Conservation (phyloP, 345 rosid species). For the Eucalyptus curtisii region DNA sequence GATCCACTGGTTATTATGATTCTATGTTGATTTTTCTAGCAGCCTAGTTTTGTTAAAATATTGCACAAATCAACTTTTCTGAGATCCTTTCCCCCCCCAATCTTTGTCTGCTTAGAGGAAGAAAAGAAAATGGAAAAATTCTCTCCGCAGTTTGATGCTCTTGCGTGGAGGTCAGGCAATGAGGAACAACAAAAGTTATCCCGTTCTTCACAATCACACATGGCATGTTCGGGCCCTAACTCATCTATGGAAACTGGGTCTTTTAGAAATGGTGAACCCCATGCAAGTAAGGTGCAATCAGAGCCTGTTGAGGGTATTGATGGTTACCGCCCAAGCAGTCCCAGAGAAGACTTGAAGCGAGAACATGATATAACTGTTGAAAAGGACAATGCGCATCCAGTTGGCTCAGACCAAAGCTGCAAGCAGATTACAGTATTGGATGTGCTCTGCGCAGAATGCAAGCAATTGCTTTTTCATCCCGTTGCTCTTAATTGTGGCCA, state of each 20-base stretch:
- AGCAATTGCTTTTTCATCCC: slow-evolving; percentile 46
- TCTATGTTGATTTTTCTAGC: neutral
- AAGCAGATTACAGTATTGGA: slow-evolving; percentile 31
- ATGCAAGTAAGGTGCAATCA: neutral
- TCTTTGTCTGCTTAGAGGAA: slow-evolving; percentile 32
- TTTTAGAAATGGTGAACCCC: slow-evolving; percentile 5
- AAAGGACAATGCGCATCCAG: neutral
- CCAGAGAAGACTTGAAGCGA: neutral
- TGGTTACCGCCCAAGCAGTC: neutral
- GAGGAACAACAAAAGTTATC: neutral
- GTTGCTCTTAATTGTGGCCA: slow-evolving; percentile 81
- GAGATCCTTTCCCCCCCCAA: neutral
- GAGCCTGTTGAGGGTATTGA: neutral
- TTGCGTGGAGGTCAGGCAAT: neutral
- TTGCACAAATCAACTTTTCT: neutral
- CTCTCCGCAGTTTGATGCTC: slow-evolving; percentile 50
- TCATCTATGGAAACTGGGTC: neutral
- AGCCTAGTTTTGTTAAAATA: neutral
- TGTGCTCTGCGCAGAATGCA: slow-evolving; percentile 60
- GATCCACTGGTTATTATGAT: neutral
- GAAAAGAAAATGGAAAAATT: slow-evolving; percentile 15
- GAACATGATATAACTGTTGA: neutral
- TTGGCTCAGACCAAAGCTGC: neutral
- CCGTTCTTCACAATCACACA: neutral
- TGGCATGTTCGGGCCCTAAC: neutral